Conservation (phyloP, 2,329 filamentous ascomycete genomes). For the Pezicula neosporulosa region DNA sequence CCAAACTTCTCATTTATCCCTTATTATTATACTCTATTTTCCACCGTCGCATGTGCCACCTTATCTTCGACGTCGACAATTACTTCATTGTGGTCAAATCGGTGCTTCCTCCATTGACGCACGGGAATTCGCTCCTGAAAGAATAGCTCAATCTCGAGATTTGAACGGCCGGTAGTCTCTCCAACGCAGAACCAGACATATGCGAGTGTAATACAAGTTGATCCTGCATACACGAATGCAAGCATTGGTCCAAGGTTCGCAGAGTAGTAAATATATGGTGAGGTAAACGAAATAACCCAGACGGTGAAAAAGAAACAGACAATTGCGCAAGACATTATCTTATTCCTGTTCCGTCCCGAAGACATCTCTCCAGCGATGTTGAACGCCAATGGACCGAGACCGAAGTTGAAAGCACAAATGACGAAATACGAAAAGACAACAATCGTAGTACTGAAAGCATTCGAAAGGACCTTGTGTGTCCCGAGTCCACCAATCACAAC, state of each 20-base stretch:
- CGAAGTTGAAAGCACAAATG: slow-evolving; percentile 42
- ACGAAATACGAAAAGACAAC: slow-evolving; percentile 41
- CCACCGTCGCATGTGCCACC: no score
- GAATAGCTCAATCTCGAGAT: slow-evolving; percentile 33
- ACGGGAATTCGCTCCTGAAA: slow-evolving; percentile 28
- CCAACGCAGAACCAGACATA: slow-evolving; percentile 37
- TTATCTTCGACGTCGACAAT: no score
- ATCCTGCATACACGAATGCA: slow-evolving; percentile 34
- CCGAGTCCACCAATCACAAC: slow-evolving; percentile 39
- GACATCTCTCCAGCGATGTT: slow-evolving; percentile 43
- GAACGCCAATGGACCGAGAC: slow-evolving; percentile 37
- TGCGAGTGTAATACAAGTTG: slow-evolving; percentile 28
- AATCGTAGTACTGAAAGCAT: slow-evolving; percentile 28
- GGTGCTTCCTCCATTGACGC: slow-evolving; percentile 26
- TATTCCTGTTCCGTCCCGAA: slow-evolving; percentile 44
- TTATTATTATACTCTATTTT: no score
- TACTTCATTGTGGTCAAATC: no score
- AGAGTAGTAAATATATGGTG: slow-evolving; percentile 38
- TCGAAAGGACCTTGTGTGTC: slow-evolving; percentile 19
- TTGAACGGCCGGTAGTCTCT: slow-evolving; percentile 33
- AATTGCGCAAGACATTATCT: slow-evolving; percentile 40
- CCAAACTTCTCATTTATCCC: no score
- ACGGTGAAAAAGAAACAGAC: slow-evolving; percentile 40
- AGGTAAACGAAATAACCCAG: slow-evolving; percentile 36
- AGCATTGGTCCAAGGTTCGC: slow-evolving; percentile 34